A percentile compares a stretch with the other conserved stretches of the same genome.
Evolutionary conservation across 345 rosid genomes (phyloP).

Genomic region (Ceriops tagal): DNA sequence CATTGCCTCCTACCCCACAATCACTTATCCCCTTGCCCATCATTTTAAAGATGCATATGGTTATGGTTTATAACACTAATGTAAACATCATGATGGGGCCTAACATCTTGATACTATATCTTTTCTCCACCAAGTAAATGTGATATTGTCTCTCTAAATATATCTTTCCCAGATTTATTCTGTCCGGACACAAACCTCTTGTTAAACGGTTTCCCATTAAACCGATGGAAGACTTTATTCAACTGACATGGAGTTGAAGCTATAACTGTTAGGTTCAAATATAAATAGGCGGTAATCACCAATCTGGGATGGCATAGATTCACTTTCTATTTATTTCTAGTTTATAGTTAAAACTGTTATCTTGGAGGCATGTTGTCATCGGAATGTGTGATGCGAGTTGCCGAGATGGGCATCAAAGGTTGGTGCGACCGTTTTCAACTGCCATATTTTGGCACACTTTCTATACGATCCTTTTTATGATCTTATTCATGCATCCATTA

Average conservation of each 20-base stretch:
- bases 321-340: background rate
- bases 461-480: background rate
- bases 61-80: conserved; percentile 1
- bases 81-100: background rate
- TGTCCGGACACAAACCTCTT: background rate
- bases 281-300: background rate
- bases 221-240: no score
- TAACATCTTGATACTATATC: background rate
- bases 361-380: conserved; percentile 4
- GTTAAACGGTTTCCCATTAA: no score
- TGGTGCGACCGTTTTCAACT: conserved; percentile 17
- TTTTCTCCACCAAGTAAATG: background rate
- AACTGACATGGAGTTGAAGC: no score
- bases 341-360: background rate
- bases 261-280: background rate
- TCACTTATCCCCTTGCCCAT: conserved; percentile 20
- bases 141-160: conserved; percentile 3
- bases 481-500: conserved; percentile 6
- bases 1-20: conserved; percentile 14
- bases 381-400: background rate
- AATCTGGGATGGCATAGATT: background rate
- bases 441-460: conserved; percentile 22
- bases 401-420: background rate
- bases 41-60: conserved; percentile 4
- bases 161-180: background rate